phyloP scores from a whole-genome alignment of 2,329 filamentous ascomycete genomes.

The Exserohilum rostratum region DNA sequence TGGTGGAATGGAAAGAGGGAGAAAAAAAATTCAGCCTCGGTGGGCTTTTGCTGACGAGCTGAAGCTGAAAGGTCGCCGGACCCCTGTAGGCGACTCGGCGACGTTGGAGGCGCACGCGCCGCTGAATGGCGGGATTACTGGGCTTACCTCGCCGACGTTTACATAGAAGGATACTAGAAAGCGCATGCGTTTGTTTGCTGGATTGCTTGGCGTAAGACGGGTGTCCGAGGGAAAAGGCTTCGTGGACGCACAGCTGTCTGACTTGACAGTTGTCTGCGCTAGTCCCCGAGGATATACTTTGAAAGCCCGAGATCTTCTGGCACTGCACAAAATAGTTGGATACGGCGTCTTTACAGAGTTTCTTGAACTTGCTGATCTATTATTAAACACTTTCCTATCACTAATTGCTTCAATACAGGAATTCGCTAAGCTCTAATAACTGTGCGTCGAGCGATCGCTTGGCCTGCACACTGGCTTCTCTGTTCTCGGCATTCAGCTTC shows the following conservation, averaged over 20 bases:
- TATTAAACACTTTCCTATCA: neutral
- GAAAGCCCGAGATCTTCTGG: too few relatives aligned
- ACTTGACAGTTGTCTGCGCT: neutral
- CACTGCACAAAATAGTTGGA: too few relatives aligned
- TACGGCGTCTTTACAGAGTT: too few relatives aligned
- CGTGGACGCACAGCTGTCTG: neutral
- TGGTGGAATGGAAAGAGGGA: too few relatives aligned
- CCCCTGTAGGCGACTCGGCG: neutral
- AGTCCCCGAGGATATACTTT: too few relatives aligned
- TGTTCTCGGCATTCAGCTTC: conserved; percentile 67
- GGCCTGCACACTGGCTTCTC: conserved; percentile 69
- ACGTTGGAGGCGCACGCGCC: neutral
- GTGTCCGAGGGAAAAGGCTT: neutral
- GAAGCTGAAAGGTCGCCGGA: neutral
- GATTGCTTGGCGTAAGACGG: too few relatives aligned
- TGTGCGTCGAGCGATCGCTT: conserved; percentile 74
- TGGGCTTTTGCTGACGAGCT: neutral
- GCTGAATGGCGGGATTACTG: neutral
- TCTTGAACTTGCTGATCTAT: too few relatives aligned
- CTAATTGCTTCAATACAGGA: conserved; percentile 60
- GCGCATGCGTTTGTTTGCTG: too few relatives aligned
- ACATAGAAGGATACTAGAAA: too few relatives aligned
- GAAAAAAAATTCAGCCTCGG: neutral
- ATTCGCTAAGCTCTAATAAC: conserved; percentile 71
- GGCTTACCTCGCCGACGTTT: neutral